Evolutionary conservation across 2,329 filamentous ascomycete genomes (phyloP), one percentile per base, ranked within the genome.

Genomic region (Diaporthe vaccinii): DNA sequence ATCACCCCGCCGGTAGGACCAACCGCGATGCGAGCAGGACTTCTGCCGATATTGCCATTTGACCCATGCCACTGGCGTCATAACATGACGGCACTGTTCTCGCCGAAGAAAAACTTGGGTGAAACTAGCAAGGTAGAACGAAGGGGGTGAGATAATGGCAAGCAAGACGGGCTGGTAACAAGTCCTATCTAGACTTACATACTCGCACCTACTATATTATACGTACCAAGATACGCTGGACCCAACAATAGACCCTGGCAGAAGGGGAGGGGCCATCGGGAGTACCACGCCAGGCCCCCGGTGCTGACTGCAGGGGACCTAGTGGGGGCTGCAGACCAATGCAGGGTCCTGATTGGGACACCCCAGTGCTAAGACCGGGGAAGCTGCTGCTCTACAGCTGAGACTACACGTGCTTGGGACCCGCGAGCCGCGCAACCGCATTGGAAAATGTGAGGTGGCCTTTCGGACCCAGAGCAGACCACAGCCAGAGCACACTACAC

Each of bases 371-470:
- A 39, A 68, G 65, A 53, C 65, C 65, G 65, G 65, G 65, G 65
- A 68, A 68, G 65, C 46, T 68, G 53, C 36, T 41, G 65, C 46
- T 68, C 41, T 68, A 51, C 62, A 68, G 62, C 62, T 51, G 36
- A 6, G 22, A 39, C 58, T 44, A 68, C 62, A 51, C 62, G 62
- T 68, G 62, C 62, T 3, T 51, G 44, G 62, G 62, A 39, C 34
- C 31, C 49, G 57, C 44, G n/a, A 62, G 58, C 70, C 58, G 70
- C 58, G 70, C 70, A 73, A 73, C 57, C 53, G 57, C 34, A 59
- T 25, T 28, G 34, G 22, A 65, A 59, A 51, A 62, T 65, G 70
- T 73, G n/a, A 73, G 70, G 70, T 73, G 70, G 70, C 70, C 70
- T 73, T 73, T 73, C 58, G 44, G 57, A 39, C 41, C 70, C 57